Conservation (phyloP, 306 rosid species). For the Vigna hirtella region DNA sequence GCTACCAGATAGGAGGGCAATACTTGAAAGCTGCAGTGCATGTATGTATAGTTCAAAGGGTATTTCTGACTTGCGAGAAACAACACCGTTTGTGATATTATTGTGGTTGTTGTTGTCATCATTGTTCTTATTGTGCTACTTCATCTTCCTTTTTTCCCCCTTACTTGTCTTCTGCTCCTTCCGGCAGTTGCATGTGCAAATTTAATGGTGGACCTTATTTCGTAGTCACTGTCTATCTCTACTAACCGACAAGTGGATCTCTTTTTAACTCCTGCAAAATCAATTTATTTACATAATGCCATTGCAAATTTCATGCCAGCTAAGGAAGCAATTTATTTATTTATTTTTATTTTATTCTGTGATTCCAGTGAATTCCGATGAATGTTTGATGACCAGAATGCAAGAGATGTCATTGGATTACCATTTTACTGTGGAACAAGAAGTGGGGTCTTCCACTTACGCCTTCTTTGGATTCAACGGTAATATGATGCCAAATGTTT, state of each 20-base stretch:
- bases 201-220: conserved; percentile 68
- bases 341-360: not conserved
- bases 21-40: conserved; percentile 25
- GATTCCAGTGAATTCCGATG: conserved; percentile 76
- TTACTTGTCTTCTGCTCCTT: conserved; percentile 36
- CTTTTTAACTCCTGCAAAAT: conserved; percentile 40
- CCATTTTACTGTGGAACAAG: conserved; percentile 95
- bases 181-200: conserved; percentile 68
- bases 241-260: conserved; percentile 53
- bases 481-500: conserved; percentile 35
- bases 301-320: conserved; percentile 34
- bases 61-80: conserved; percentile 40
- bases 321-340: conserved; percentile 17
- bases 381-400: conserved; percentile 94
- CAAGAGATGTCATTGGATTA: conserved; percentile 98
- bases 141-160: conserved; percentile 10
- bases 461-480: conserved; percentile 97
- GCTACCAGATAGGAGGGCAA: conserved; percentile 31
- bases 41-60: conserved; percentile 44
- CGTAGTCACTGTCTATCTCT: conserved; percentile 56
- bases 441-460: conserved; percentile 93
- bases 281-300: conserved; percentile 25
- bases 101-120: conserved; percentile 51
- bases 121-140: conserved; percentile 45
- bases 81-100: conserved; percentile 40